These are phyloP conservation scores for Candida wancherniae DNA, from an alignment of 805 yeast genomes.

Conservation along the genomic window DNA sequence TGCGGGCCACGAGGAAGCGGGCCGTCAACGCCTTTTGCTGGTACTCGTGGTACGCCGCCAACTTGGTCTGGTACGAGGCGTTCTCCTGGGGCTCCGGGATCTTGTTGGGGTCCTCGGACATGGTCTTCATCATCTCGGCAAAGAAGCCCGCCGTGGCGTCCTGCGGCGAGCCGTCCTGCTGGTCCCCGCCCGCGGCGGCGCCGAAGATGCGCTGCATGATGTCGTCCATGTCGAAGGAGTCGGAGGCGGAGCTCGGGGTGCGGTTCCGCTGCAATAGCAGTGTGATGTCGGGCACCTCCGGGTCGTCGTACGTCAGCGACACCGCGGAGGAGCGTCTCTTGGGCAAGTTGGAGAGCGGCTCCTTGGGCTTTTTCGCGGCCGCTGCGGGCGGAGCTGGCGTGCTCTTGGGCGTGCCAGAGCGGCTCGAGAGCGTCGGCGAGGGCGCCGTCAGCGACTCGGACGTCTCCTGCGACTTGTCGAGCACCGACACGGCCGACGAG, in stretches of 20 bases:
- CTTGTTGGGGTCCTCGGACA: constrained; percentile 9
- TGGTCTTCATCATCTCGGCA: constrained; percentile 32
- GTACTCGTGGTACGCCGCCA: constrained; percentile 27
- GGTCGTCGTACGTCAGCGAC: constrained; percentile 28
- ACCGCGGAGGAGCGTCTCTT: no score
- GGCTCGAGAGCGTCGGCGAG: not conserved
- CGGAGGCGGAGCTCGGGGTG: constrained; percentile 5
- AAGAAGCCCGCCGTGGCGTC: constrained; percentile 13
- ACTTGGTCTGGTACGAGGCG: constrained; percentile 24
- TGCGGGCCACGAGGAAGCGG: constrained; percentile 29
- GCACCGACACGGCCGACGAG: constrained; percentile 28
- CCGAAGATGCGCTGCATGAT: constrained; percentile 30
- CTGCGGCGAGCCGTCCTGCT: constrained; percentile 1
- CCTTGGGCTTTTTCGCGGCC: not conserved
- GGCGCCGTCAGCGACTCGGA: not conserved
- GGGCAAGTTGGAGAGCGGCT: no score
- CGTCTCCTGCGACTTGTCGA: constrained; percentile 10
- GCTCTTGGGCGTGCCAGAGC: no score
- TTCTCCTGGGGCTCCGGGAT: constrained; percentile 15
- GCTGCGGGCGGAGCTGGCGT: no score
- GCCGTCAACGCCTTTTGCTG: constrained; percentile 30
- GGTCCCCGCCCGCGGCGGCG: constrained; percentile 13
- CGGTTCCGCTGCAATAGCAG: constrained; percentile 11
- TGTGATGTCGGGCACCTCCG: constrained; percentile 36
- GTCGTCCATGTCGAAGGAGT: constrained; percentile 28